phyloP scores from a whole-genome alignment of 805 yeast genomes.

The Huiozyma naganishii region DNA sequence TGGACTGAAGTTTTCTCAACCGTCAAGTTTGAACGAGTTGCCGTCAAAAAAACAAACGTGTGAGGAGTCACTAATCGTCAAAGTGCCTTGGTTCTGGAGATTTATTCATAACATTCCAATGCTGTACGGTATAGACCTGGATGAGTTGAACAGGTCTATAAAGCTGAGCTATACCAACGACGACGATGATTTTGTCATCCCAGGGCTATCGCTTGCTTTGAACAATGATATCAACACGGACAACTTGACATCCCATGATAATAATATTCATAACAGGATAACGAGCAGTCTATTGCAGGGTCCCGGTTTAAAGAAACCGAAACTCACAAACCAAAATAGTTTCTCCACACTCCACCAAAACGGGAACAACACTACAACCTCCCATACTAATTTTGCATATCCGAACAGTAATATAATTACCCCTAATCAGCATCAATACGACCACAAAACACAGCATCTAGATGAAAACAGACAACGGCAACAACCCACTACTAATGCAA shows the following conservation, averaged over 20 bases:
- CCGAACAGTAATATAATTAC: too few species aligned
- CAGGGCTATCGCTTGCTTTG: slow-evolving; percentile 17
- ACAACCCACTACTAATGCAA: too few species aligned
- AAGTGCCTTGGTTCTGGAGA: slow-evolving; percentile 20
- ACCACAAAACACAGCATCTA: too few species aligned
- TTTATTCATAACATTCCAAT: slow-evolving; percentile 22
- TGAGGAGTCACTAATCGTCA: background rate
- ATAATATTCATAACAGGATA: background rate
- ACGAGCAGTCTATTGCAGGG: background rate
- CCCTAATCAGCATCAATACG: too few species aligned
- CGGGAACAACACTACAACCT: too few species aligned
- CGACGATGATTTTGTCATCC: slow-evolving; percentile 15
- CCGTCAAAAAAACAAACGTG: slow-evolving; percentile 2
- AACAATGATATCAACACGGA: slow-evolving; percentile 1
- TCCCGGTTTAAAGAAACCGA: too few species aligned
- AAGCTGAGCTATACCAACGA: slow-evolving; percentile 10
- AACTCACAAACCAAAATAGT: too few species aligned
- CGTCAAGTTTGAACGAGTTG: background rate
- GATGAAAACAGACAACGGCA: too few species aligned
- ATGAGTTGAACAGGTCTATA: slow-evolving; percentile 19
- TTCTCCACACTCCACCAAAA: too few species aligned
- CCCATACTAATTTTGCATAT: too few species aligned
- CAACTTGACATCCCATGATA: background rate
- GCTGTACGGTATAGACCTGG: slow-evolving; percentile 25
- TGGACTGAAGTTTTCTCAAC: background rate